These are phyloP conservation scores for Podaxis sp. DNA, from an alignment of 768 basidiomycete species.

Conservation along the genomic window DNA sequence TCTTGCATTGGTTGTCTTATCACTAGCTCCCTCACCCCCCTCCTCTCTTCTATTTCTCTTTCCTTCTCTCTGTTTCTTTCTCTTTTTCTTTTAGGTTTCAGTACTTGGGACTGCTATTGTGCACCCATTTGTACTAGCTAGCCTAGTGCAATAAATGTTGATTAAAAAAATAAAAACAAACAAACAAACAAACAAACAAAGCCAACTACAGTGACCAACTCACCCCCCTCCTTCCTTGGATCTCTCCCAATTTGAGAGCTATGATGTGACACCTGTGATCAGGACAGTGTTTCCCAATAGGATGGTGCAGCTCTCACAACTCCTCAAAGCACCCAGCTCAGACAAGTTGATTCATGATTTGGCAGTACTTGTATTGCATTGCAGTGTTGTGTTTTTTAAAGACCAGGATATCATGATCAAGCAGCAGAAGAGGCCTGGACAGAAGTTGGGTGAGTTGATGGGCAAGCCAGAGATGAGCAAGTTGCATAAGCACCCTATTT, in stretches of 20 bases:
- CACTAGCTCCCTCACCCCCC: no score
- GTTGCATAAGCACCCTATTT: constrained; percentile 58
- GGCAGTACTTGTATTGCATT: constrained; percentile 48
- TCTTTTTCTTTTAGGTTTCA: no score
- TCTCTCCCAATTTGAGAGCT: constrained; percentile 33
- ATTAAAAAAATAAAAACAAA: no score
- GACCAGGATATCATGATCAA: constrained; percentile 48
- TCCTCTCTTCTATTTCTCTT: no score
- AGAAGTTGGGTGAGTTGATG: constrained; percentile 44
- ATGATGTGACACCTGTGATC: constrained; percentile 50
- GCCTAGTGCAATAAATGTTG: no score
- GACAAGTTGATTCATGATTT: constrained; percentile 55
- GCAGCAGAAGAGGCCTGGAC: constrained; percentile 49
- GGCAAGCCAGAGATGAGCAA: constrained; percentile 45
- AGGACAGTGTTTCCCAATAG: constrained; percentile 48
- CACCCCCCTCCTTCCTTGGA: constrained; percentile 25
- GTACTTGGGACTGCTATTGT: no score
- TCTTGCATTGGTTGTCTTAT: no score
- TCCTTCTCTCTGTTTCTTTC: no score
- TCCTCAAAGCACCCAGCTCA: constrained; percentile 42
- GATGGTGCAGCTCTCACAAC: constrained; percentile 42
- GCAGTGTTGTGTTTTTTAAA: constrained; percentile 67
- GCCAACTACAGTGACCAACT: background rate
- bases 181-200: no score
- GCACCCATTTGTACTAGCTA: no score